Percentiles rank a stretch among this genome's conserved stretches.
Conservation (phyloP, 179 eudicot species). For the Patellifolia procumbens region DNA sequence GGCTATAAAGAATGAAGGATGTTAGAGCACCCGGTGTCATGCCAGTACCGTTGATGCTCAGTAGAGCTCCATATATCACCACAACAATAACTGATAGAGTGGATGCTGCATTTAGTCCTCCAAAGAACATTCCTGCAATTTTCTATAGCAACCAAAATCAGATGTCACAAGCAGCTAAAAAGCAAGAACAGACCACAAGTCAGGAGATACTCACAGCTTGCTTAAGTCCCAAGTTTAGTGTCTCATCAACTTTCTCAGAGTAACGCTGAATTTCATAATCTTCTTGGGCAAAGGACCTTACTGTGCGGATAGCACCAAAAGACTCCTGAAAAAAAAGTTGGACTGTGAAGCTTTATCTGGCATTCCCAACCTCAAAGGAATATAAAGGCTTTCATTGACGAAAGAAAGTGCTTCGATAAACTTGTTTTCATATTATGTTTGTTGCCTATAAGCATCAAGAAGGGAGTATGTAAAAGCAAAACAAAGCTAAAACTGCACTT, state of each 20-base stretch:
- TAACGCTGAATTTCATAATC: conserved; percentile 58
- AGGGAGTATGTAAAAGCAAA: background rate
- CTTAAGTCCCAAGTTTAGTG: conserved; percentile 71
- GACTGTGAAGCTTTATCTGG: background rate
- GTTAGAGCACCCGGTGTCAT: conserved; percentile 84
- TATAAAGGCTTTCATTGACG: background rate
- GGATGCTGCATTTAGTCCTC: conserved; percentile 83
- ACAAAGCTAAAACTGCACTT: background rate
- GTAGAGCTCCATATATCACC: conserved; percentile 80
- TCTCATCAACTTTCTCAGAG: conserved; percentile 81
- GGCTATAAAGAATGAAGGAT: conserved; percentile 88
- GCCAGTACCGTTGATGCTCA: conserved; percentile 65
- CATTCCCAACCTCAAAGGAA: background rate
- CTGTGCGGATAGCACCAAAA: conserved; percentile 88
- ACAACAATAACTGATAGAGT: conserved; percentile 79
- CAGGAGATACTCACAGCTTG: conserved; percentile 69
- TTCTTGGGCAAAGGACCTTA: conserved; percentile 89
- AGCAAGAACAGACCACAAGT: background rate
- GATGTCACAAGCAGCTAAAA: conserved; percentile 12
- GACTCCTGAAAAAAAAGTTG: conserved; percentile 54
- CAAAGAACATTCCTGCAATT: conserved; percentile 72
- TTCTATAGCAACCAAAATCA: conserved; percentile 44
- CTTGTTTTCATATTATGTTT: background rate
- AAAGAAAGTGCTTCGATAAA: background rate
- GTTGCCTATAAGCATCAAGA: background rate